Percentiles rank a stretch among this genome's conserved stretches.
Evolutionary conservation across 805 yeast genomes (phyloP).

Genomic region (Schizosaccharomyces lindneri): DNA sequence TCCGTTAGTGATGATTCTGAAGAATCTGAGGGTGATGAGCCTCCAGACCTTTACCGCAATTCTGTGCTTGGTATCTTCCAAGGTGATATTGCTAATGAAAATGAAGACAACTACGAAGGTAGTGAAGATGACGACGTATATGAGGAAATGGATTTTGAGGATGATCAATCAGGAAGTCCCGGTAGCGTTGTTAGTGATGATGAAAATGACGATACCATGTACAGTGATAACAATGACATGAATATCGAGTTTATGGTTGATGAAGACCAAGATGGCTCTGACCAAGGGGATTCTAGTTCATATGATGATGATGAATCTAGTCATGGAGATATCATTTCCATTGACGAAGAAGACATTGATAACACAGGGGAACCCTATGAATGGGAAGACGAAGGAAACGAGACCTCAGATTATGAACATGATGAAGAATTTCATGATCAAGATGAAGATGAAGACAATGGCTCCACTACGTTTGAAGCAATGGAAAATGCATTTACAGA

Average conservation of each 20-base stretch:
- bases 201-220: slow-evolving; percentile 18
- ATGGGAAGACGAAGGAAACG: slow-evolving; percentile 9
- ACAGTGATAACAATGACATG: slow-evolving; percentile 8
- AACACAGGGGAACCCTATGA: slow-evolving; percentile 10
- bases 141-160: slow-evolving; percentile 18
- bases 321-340: slow-evolving; percentile 6
- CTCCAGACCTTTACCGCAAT: slow-evolving; percentile 62
- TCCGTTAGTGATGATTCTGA: slow-evolving; percentile 17
- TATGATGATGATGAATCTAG: slow-evolving; percentile 8
- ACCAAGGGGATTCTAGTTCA: slow-evolving; percentile 10
- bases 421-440: slow-evolving; percentile 7
- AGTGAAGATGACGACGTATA: slow-evolving; percentile 14
- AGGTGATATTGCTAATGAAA: slow-evolving; percentile 43
- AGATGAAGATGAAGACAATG: slow-evolving; percentile 4
- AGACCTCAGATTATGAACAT: slow-evolving; percentile 7
- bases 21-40: slow-evolving; percentile 26
- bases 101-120: slow-evolving; percentile 26
- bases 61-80: slow-evolving; percentile 91
- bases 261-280: slow-evolving; percentile 11
- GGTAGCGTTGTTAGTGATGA: slow-evolving; percentile 17
- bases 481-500: background rate
- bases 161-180: slow-evolving; percentile 33
- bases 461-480: background rate
- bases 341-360: slow-evolving; percentile 11
- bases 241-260: slow-evolving; percentile 10